A percentile compares a stretch with the other conserved stretches of the same genome.
Conservation (phyloP, 768 basidiomycete genomes). For the Tricholoma matsutake region DNA sequence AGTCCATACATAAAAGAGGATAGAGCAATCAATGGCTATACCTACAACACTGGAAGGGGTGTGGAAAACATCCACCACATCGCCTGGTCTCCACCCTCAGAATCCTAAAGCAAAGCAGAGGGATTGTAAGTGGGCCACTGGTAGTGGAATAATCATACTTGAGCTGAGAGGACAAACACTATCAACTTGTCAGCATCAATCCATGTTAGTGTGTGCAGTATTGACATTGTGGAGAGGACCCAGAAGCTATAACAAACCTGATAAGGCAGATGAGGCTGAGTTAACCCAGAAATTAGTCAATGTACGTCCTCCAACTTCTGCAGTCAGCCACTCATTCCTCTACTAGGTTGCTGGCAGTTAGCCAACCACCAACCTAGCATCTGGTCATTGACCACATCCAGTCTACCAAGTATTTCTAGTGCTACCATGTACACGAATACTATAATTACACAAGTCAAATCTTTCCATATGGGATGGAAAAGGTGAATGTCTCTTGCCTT, state of each 20-base stretch:
- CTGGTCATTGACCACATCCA: constrained; percentile 75
- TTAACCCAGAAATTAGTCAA: constrained; percentile 7
- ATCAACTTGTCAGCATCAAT: constrained; percentile 80
- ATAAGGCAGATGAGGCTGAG: background rate
- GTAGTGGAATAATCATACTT: constrained; percentile 50
- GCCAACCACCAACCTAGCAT: constrained; percentile 90
- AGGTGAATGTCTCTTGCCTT: too few relatives aligned
- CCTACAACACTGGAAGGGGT: constrained; percentile 91
- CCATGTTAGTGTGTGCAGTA: constrained; percentile 80
- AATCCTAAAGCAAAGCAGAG: constrained; percentile 52
- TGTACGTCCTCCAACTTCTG: constrained; percentile 95
- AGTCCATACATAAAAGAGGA: background rate
- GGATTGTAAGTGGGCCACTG: too few relatives aligned
- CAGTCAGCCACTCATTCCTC: constrained; percentile 94
- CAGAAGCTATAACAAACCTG: constrained; percentile 98
- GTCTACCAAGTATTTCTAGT: constrained; percentile 79
- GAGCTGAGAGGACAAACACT: constrained; percentile 83
- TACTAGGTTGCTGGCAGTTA: constrained; percentile 89
- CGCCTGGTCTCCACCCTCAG: constrained; percentile 84
- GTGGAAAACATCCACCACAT: constrained; percentile 96
- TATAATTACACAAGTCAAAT: constrained; percentile 25
- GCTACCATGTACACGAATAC: constrained; percentile 90
- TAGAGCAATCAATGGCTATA: constrained; percentile 18
- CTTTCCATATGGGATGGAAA: too few relatives aligned
- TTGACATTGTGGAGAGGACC: constrained; percentile 87